phyloP scores from a whole-genome alignment of 352 stramenopile species.

The Phytophthora hibernalis region DNA sequence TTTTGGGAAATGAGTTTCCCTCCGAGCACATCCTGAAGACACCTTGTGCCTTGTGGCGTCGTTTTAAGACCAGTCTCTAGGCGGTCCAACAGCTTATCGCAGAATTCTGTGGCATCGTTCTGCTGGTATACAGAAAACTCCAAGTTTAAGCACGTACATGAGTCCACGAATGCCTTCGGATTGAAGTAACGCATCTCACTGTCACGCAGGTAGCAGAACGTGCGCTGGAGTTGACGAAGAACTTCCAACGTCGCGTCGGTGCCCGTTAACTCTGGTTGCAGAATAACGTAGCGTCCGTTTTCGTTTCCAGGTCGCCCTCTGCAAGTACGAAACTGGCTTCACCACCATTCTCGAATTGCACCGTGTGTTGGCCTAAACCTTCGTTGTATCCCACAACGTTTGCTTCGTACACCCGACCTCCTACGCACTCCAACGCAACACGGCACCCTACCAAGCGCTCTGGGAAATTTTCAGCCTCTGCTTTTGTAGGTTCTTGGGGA shows the following conservation, averaged over 20 bases:
- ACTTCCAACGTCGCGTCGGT: conserved; percentile 89
- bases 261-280: conserved; percentile 78
- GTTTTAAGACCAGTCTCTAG: conserved; percentile 96
- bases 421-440: conserved; percentile 94
- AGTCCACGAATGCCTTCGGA: conserved; percentile 89
- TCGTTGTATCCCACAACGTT: conserved; percentile 91
- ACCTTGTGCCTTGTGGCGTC: conserved; percentile 82
- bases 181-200: conserved; percentile 90
- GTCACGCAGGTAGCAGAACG: conserved; percentile 90
- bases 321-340: conserved; percentile 89
- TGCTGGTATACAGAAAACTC: conserved; percentile 98
- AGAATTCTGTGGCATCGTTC: conserved; percentile 99
- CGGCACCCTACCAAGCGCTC: conserved; percentile 75
- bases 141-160: conserved; percentile 90
- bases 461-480: conserved; percentile 88
- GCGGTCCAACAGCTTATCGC: conserved; percentile 98
- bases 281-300: conserved; percentile 94
- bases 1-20: conserved; percentile 91
- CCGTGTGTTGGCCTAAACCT: conserved; percentile 70
- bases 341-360: conserved; percentile 91
- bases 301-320: conserved; percentile 95
- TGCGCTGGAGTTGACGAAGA: conserved; percentile 88
- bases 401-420: conserved; percentile 94
- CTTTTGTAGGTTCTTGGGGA: conserved; percentile 82
- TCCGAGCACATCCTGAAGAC: conserved; percentile 75